These are phyloP conservation scores for Skeletonema costatum DNA, from an alignment of 108 stramenopile species.

Conservation along the genomic window DNA sequence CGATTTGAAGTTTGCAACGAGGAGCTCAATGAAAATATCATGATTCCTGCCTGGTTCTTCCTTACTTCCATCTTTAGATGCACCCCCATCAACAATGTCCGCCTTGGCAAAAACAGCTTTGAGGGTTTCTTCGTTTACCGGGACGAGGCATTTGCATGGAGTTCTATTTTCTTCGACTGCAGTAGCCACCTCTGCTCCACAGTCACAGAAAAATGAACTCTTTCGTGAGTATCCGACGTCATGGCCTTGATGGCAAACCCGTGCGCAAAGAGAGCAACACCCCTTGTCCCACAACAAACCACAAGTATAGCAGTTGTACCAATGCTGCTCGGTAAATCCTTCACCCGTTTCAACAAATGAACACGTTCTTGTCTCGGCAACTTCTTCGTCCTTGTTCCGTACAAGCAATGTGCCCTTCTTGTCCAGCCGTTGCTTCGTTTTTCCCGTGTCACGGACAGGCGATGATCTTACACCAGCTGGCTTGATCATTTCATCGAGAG, in stretches of 20 bases:
- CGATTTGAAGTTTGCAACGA: conserved; percentile 17
- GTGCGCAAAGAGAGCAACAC: conserved; percentile 81
- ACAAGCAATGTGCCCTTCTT: not conserved
- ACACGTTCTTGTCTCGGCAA: conserved; percentile 52
- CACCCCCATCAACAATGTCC: not conserved
- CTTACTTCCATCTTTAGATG: not conserved
- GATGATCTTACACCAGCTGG: not conserved
- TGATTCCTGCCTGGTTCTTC: not conserved
- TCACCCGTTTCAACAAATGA: conserved; percentile 66
- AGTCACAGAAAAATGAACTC: conserved; percentile 89
- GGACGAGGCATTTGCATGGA: conserved; percentile 70
- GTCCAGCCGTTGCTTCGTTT: not conserved
- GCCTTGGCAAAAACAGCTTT: conserved; percentile 30
- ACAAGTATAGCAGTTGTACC: conserved; percentile 87
- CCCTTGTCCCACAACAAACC: conserved; percentile 85
- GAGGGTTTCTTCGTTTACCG: conserved; percentile 38
- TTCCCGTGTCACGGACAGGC: not conserved
- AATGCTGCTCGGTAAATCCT: conserved; percentile 85
- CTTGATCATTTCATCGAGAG: conserved; percentile 15
- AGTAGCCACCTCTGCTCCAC: conserved; percentile 69
- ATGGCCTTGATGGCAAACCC: conserved; percentile 82
- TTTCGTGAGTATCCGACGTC: conserved; percentile 83
- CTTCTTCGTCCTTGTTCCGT: conserved; percentile 15
- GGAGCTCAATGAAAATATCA: conserved; percentile 16
- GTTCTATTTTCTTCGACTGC: conserved; percentile 47